Percentiles rank a stretch among this genome's conserved stretches.
Conservation (phyloP, 2,329 filamentous ascomycete genomes). For the Zasmidium cellare region DNA sequence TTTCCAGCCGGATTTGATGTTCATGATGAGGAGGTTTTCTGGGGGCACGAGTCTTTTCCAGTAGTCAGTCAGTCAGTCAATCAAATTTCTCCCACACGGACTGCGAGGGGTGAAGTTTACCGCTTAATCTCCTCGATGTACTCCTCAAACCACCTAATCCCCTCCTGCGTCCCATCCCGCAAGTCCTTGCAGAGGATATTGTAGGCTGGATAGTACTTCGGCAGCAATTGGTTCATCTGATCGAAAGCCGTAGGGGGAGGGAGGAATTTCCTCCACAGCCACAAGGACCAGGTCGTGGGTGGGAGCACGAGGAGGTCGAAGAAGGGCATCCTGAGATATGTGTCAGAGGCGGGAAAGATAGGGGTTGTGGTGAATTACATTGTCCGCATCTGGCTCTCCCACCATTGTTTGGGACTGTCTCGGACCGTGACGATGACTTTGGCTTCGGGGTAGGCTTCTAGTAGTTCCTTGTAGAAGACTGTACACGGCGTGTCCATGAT, state of each 20-base stretch:
- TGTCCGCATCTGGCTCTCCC: not conserved
- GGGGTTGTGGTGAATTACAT: too few relatives aligned
- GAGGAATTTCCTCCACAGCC: not conserved
- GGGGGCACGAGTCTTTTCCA: not conserved
- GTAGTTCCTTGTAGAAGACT: not conserved
- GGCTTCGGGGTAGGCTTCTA: constrained; percentile 3
- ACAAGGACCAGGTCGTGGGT: not conserved
- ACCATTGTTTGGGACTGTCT: not conserved
- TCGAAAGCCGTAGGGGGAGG: not conserved
- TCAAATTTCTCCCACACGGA: too few relatives aligned
- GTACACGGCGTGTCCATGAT: not conserved
- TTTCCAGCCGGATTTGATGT: constrained; percentile 7
- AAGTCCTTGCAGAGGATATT: not conserved
- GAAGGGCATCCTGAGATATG: not conserved
- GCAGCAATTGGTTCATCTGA: not conserved
- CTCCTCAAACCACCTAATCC: not conserved
- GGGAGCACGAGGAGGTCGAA: not conserved
- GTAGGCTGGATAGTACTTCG: not conserved
- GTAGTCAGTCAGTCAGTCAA: too few relatives aligned
- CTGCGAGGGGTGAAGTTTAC: too few relatives aligned
- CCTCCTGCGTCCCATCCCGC: not conserved
- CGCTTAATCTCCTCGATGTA: not conserved
- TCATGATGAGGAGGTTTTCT: not conserved
- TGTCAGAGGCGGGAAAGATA: too few relatives aligned
- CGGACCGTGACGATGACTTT: constrained; percentile 15